Evolutionary conservation across 2,329 filamentous ascomycete species (phyloP), one percentile per base, ranked within the genome.

Genomic region (Phialophora expanda): DNA sequence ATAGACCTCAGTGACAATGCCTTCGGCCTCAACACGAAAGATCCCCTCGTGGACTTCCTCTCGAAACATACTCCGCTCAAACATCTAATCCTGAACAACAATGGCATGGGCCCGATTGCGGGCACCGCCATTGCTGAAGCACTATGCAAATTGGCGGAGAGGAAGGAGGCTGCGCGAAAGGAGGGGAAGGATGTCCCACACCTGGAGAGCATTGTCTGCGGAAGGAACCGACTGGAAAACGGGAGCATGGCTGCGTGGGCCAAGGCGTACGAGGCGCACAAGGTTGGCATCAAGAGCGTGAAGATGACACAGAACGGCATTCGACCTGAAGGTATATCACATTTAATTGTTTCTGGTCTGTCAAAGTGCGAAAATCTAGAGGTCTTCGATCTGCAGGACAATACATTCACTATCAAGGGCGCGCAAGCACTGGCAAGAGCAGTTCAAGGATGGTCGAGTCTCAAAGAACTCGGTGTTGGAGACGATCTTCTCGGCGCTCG

Each of bases 251-350:
- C 87, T 14, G 93, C 94, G 0, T 99, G 95, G 95, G 93, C 93
- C 50, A 90, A 90, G 77, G 86, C 92, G 0, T 97, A 92, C 78
- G 87, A 88, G 74, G 89, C 94, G 65, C 92, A 98, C 75, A 81
- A 79, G 76, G 88, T 86, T 71, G 89, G 90, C 64, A 86, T 99
- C 69, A 90, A 89, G 79, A 88, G 88, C 66, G 87, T 99, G 72
- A 96, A 94, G 84, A 98, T 99, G 95, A 92, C 96, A 28, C 95
- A 98, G 80, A 98, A 99, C 77, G 95, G 95, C 60, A 99, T 99
- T 73, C 87, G 95, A 51, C 92, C 94, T 76, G 93, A 98, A 78
- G 95, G 95, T 67, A 95, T 98, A 74, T 89, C 89, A 56, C 86
- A 90, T 71, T 83, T 99, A 64, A 82, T 99, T 70, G 88, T 86